phyloP scores from a whole-genome alignment of 164 flowering plant species.

The Vitis rotundifolia region DNA sequence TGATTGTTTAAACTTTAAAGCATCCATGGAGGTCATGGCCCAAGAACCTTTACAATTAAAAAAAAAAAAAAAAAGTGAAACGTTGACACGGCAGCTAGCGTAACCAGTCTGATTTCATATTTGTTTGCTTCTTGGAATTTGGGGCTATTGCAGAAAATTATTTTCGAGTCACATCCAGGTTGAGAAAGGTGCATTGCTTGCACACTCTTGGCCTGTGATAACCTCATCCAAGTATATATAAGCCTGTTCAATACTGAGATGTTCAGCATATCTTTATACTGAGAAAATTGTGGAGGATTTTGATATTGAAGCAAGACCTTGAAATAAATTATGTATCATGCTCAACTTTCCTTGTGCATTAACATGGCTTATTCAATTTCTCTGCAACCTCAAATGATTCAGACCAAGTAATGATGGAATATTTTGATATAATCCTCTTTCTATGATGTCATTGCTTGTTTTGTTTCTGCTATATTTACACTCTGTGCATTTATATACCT shows the following conservation, averaged over 20 bases:
- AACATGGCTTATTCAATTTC: neutral
- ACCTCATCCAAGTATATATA: neutral
- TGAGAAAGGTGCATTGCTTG: neutral
- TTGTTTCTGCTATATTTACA: neutral
- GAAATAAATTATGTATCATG: slow-evolving; percentile 6
- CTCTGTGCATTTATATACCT: neutral
- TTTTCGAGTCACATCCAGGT: neutral
- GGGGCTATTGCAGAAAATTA: neutral
- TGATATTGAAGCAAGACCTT: neutral
- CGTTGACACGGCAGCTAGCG: neutral
- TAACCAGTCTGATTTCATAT: neutral
- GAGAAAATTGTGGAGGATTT: neutral
- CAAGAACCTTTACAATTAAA: neutral
- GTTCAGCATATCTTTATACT: neutral
- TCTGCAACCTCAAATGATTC: slow-evolving; percentile 5
- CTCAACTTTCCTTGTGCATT: slow-evolving; percentile 9
- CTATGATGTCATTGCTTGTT: neutral
- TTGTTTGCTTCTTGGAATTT: neutral
- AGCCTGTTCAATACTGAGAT: neutral
- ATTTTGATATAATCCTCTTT: neutral
- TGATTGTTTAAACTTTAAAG: neutral
- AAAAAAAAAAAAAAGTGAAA: too few species aligned
- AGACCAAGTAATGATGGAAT: slow-evolving; percentile 1
- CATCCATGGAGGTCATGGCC: neutral
- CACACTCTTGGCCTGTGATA: neutral